phyloP scores from a whole-genome alignment of 2,329 filamentous ascomycete genomes.

The Colletotrichum echinochloae region DNA sequence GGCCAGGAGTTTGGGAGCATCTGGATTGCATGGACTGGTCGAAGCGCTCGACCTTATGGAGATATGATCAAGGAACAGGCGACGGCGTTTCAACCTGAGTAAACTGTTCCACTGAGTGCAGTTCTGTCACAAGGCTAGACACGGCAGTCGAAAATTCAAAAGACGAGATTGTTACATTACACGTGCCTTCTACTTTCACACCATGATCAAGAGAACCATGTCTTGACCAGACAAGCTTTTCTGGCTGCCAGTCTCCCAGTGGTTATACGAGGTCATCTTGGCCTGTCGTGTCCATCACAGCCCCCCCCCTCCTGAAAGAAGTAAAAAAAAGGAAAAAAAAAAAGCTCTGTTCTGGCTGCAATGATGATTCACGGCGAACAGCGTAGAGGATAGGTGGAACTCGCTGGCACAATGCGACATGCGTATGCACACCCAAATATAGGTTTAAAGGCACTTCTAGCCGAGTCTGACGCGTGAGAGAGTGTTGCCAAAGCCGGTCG shows the following conservation, averaged over 20 bases:
- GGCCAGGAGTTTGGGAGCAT: slow-evolving; percentile 30
- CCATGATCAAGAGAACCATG: not conserved
- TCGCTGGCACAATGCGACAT: not conserved
- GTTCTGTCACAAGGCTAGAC: slow-evolving; percentile 15
- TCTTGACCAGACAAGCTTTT: not conserved
- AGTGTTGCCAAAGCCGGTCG: slow-evolving; percentile 4
- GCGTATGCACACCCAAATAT: not conserved
- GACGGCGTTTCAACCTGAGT: slow-evolving; percentile 28
- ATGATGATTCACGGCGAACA: not conserved
- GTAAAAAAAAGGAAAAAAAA: too few relatives aligned
- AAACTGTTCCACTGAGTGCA: not conserved
- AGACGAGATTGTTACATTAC: slow-evolving; percentile 12
- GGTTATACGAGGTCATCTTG: not conserved
- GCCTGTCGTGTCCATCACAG: not conserved
- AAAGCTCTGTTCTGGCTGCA: not conserved
- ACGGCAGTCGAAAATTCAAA: slow-evolving; percentile 23
- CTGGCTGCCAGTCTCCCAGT: not conserved
- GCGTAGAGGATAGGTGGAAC: not conserved
- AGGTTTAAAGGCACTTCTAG: slow-evolving; percentile 7
- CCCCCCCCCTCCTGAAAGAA: too few relatives aligned
- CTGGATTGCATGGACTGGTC: slow-evolving; percentile 37
- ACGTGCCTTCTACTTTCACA: not conserved
- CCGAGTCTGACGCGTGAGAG: not conserved
- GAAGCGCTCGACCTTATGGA: slow-evolving; percentile 47
- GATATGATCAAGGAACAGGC: slow-evolving; percentile 38